These are phyloP conservation scores for Eleusine indica DNA, from an alignment of 176 grass and related monocot species.

Conservation along the genomic window DNA sequence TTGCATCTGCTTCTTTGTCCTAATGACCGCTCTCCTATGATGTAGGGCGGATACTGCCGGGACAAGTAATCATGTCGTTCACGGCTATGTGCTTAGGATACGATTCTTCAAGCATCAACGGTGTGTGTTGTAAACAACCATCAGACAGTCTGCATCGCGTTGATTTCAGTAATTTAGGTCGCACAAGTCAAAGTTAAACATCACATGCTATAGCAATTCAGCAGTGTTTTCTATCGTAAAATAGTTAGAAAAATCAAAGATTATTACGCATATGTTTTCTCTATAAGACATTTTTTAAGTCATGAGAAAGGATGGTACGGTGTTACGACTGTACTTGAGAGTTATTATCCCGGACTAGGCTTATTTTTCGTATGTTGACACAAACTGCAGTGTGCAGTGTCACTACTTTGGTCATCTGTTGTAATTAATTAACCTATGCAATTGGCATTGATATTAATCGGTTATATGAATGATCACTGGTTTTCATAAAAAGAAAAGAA, in stretches of 20 bases:
- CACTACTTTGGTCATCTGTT: neutral
- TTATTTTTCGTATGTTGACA: neutral
- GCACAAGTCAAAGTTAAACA: neutral
- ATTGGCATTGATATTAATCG: neutral
- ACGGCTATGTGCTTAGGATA: slow-evolving; percentile 10
- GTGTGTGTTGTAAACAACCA: neutral
- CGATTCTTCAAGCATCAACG: neutral
- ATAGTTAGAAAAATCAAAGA: too few relatives aligned
- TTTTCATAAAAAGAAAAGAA: neutral
- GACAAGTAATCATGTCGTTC: slow-evolving; percentile 33
- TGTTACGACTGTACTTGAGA: too few relatives aligned
- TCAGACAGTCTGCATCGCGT: neutral
- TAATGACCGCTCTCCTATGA: slow-evolving; percentile 30
- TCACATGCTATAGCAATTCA: too few relatives aligned
- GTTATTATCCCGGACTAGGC: too few relatives aligned
- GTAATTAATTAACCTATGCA: neutral
- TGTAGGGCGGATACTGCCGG: slow-evolving; percentile 7
- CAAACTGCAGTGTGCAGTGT: neutral
- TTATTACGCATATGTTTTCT: too few relatives aligned
- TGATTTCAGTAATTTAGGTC: neutral
- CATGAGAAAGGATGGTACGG: too few relatives aligned
- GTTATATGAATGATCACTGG: neutral
- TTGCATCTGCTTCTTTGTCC: slow-evolving; percentile 26
- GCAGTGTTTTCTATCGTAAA: too few relatives aligned
- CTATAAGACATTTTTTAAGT: too few relatives aligned